phyloP scores from a whole-genome alignment of 2,329 filamentous ascomycete genomes.

The Camillea tinctor region DNA sequence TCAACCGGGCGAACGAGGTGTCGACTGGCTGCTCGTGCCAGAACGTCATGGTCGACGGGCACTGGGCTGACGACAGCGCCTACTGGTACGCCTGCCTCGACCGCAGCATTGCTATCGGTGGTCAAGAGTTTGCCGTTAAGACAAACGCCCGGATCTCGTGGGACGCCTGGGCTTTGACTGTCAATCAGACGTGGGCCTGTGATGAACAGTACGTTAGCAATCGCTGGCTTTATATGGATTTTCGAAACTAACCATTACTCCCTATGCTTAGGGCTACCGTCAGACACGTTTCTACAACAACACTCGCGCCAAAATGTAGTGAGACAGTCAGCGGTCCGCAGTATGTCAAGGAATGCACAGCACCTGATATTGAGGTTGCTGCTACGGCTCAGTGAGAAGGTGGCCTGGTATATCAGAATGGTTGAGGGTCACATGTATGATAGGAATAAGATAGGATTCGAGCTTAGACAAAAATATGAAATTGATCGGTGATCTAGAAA shows the following conservation, averaged over 20 bases:
- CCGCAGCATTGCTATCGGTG: constrained; percentile 10
- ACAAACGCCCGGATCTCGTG: constrained; percentile 22
- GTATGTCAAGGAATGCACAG: constrained; percentile 25
- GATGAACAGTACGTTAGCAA: constrained; percentile 15
- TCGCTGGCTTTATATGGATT: no score
- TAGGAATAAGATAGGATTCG: neutral
- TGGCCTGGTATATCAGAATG: neutral
- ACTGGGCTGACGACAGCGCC: constrained; percentile 10
- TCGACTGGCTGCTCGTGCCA: constrained; percentile 14
- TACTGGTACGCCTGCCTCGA: constrained; percentile 18
- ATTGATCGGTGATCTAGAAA: neutral
- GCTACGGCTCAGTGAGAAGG: constrained; percentile 12
- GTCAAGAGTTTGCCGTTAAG: constrained; percentile 12
- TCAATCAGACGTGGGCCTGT: constrained; percentile 28
- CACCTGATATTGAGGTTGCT: constrained; percentile 17
- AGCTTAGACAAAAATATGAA: neutral
- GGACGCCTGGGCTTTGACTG: constrained; percentile 21
- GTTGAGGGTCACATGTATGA: no score
- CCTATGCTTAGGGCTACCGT: constrained; percentile 10
- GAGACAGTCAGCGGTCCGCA: constrained; percentile 19
- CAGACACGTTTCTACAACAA: constrained; percentile 18
- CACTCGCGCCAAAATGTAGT: constrained; percentile 21
- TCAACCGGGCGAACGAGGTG: constrained; percentile 12
- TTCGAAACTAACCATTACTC: neutral
- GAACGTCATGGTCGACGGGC: constrained; percentile 4